Percentiles rank a stretch among this genome's conserved stretches.
These are phyloP conservation scores for Colletotrichum orbiculare DNA, from an alignment of 2,329 filamentous ascomycete genomes.

Conservation along the genomic window DNA sequence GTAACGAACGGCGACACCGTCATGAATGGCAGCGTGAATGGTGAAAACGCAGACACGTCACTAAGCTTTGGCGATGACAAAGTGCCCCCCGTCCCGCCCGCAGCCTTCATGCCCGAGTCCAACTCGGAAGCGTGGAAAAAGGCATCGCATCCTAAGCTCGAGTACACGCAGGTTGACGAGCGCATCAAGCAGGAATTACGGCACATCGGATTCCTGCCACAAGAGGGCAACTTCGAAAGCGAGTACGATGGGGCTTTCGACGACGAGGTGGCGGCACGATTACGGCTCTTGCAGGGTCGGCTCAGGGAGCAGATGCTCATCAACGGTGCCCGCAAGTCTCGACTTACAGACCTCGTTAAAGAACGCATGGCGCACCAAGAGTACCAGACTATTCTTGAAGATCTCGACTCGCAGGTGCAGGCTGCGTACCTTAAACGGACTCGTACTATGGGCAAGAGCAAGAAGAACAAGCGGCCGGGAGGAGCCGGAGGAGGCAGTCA, in stretches of 20 bases:
- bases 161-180: slow-evolving; percentile 89
- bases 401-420: slow-evolving; percentile 94
- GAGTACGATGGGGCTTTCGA: slow-evolving; percentile 93
- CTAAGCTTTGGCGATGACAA: slow-evolving; percentile 49
- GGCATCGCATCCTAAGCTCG: slow-evolving; percentile 77
- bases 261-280: slow-evolving; percentile 90
- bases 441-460: slow-evolving; percentile 91
- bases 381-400: slow-evolving; percentile 95
- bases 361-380: slow-evolving; percentile 97
- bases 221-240: slow-evolving; percentile 67
- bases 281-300: slow-evolving; percentile 85
- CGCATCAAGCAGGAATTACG: slow-evolving; percentile 90
- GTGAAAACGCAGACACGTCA: slow-evolving; percentile 54
- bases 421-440: slow-evolving; percentile 96
- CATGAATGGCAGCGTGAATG: slow-evolving; percentile 60
- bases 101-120: slow-evolving; percentile 83
- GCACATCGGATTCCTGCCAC: slow-evolving; percentile 86
- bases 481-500: slow-evolving; percentile 80
- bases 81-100: slow-evolving; percentile 66
- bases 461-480: slow-evolving; percentile 85
- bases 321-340: slow-evolving; percentile 91
- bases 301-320: slow-evolving; percentile 85
- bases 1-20: slow-evolving; percentile 64
- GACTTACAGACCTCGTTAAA: slow-evolving; percentile 86
- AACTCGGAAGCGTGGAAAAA: slow-evolving; percentile 83